These are phyloP conservation scores for Heliamphora pulchella DNA, from an alignment of 179 eudicot genomes.

Conservation along the genomic window DNA sequence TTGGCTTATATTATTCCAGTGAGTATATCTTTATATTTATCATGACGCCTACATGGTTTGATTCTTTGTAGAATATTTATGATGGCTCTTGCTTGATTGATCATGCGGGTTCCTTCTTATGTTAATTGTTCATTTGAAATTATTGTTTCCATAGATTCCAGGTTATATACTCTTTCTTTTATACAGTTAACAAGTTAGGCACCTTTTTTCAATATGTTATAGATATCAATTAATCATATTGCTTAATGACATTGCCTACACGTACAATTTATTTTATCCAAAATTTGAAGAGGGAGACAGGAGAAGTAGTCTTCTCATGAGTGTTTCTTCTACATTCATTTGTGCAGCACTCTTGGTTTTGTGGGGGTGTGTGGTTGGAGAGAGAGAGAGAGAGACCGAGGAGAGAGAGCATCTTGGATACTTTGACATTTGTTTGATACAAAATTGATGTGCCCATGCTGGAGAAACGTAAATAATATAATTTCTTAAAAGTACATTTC, in stretches of 20 bases:
- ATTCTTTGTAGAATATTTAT: not conserved
- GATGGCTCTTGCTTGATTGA: not conserved
- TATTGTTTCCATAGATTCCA: not conserved
- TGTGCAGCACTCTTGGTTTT: too few species aligned
- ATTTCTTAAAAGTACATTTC: not conserved
- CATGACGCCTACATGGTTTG: not conserved
- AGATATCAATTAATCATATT: not conserved
- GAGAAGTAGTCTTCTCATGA: too few species aligned
- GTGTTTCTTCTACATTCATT: too few species aligned
- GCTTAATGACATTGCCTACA: not conserved
- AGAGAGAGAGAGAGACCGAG: too few species aligned
- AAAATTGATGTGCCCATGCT: not conserved
- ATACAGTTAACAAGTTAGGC: not conserved
- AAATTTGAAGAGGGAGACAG: too few species aligned
- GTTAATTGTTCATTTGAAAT: not conserved
- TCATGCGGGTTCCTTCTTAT: not conserved
- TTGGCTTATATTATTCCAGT: not conserved
- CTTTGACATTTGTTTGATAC: not conserved
- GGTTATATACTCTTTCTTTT: not conserved
- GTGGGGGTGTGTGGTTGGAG: too few species aligned
- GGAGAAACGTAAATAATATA: not conserved
- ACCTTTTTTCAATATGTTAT: not conserved
- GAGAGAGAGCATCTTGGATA: not conserved
- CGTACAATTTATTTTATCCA: too few species aligned
- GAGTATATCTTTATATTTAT: not conserved